Conservation (phyloP, 2,329 filamentous ascomycete genomes). For the Colletotrichum lupini region DNA sequence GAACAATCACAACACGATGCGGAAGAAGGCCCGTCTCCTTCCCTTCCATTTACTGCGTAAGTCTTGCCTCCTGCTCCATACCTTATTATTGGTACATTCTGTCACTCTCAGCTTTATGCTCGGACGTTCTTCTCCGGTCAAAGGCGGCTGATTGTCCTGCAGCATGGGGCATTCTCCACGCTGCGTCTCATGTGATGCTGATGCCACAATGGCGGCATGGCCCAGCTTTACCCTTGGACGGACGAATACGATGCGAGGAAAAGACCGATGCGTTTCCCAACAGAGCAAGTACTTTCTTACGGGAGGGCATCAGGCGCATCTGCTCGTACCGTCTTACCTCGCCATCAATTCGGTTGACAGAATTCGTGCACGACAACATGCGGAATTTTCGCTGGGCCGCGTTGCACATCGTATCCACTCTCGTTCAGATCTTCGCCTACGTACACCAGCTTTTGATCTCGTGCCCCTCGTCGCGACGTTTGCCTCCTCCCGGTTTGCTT, state of each 20-base stretch:
- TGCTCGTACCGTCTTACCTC: slow-evolving; percentile 7
- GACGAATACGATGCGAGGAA: slow-evolving; percentile 32
- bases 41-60: no score
- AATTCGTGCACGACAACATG: slow-evolving; percentile 28
- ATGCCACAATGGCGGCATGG: not conserved
- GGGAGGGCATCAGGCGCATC: not conserved
- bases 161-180: not conserved
- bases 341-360: slow-evolving; percentile 7
- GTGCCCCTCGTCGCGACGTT: slow-evolving; percentile 12
- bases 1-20: not conserved
- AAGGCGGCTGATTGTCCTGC: slow-evolving; percentile 9
- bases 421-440: not conserved
- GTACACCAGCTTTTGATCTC: slow-evolving; percentile 14
- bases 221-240: not conserved
- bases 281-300: slow-evolving; percentile 17
- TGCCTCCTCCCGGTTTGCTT: slow-evolving; percentile 6
- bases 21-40: not conserved
- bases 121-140: slow-evolving; percentile 31
- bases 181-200: slow-evolving; percentile 29
- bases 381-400: slow-evolving; percentile 10
- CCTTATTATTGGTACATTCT: not conserved
- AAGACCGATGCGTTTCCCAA: slow-evolving; percentile 25
- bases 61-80: not conserved
- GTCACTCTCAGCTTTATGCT: not conserved
- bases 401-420: not conserved